Evolutionary conservation across 23 red algal species (phyloP).

Genomic region (Gracilariopsis chorda): DNA sequence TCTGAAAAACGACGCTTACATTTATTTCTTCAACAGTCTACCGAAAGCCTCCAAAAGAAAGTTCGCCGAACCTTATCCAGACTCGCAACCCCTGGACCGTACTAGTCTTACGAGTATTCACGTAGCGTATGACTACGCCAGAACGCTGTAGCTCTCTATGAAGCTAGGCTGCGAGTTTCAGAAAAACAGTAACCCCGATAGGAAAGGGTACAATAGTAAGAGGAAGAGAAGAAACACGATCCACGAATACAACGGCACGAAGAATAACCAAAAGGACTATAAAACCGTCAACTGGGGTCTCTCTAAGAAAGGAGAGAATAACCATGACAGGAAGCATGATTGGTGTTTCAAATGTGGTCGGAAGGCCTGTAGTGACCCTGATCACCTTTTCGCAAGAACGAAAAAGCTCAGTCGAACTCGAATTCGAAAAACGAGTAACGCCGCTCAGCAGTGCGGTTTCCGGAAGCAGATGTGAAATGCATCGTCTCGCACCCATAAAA

Average conservation of each 20-base stretch:
- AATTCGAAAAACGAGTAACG: neutral
- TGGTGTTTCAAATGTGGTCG: slow-evolving; percentile 2
- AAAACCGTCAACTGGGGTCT: neutral
- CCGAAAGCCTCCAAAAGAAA: neutral
- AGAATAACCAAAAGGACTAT: too few relatives aligned
- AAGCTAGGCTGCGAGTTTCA: neutral
- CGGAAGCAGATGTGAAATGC: neutral
- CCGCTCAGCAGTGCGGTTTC: neutral
- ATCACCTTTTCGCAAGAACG: neutral
- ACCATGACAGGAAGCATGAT: neutral
- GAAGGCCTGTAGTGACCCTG: neutral
- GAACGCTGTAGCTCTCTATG: neutral
- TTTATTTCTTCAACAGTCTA: neutral
- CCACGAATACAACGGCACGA: too few relatives aligned
- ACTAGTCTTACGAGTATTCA: neutral
- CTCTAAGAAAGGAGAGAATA: neutral
- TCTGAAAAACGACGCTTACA: neutral
- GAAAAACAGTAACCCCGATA: neutral
- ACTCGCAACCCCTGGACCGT: neutral
- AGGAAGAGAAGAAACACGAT: neutral
- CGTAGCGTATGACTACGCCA: neutral
- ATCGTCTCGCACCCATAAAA: neutral
- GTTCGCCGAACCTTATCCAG: neutral
- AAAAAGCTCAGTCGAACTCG: neutral
- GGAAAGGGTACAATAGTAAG: neutral